These are phyloP conservation scores for Beauveria brongniartii DNA, from an alignment of 2,329 filamentous ascomycete genomes.

Conservation along the genomic window DNA sequence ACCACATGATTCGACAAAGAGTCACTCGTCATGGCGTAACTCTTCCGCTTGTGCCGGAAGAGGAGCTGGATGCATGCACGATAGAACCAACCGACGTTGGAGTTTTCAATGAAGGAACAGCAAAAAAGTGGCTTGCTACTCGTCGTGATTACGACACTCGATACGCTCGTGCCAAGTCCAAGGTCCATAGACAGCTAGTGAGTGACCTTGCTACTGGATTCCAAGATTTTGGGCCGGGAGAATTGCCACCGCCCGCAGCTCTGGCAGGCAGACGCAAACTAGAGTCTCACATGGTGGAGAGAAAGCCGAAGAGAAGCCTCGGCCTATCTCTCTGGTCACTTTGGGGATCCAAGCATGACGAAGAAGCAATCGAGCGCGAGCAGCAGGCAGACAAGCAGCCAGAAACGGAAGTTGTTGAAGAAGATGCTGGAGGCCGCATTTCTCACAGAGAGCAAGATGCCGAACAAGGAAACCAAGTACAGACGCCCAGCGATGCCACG, in stretches of 20 bases:
- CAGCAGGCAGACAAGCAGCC: constrained; percentile 37
- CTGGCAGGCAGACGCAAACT: constrained; percentile 61
- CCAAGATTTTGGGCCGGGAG: constrained; percentile 59
- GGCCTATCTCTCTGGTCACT: constrained; percentile 76
- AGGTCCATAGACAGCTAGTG: constrained; percentile 64
- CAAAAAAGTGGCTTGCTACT: constrained; percentile 74
- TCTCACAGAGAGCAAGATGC: constrained; percentile 23
- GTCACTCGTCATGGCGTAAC: constrained; percentile 73
- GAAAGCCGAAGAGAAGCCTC: constrained; percentile 58
- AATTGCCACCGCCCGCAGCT: constrained; percentile 76
- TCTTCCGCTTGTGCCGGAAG: constrained; percentile 55
- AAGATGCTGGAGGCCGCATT: constrained; percentile 28
- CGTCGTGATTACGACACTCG: constrained; percentile 65
- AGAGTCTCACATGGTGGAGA: constrained; percentile 32
- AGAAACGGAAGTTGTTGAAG: constrained; percentile 24
- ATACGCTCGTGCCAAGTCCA: constrained; percentile 60
- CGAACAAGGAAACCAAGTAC: constrained; percentile 27
- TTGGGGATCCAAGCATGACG: constrained; percentile 86
- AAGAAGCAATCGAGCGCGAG: constrained; percentile 58
- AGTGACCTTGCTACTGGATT: constrained; percentile 67
- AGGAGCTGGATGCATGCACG: constrained; percentile 57
- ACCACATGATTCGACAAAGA: constrained; percentile 87
- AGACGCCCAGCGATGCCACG: constrained; percentile 15
- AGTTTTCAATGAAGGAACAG: constrained; percentile 69
- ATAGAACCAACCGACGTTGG: constrained; percentile 61